phyloP scores from a whole-genome alignment of 2,329 filamentous ascomycete species.

The Thelonectria discophora region DNA sequence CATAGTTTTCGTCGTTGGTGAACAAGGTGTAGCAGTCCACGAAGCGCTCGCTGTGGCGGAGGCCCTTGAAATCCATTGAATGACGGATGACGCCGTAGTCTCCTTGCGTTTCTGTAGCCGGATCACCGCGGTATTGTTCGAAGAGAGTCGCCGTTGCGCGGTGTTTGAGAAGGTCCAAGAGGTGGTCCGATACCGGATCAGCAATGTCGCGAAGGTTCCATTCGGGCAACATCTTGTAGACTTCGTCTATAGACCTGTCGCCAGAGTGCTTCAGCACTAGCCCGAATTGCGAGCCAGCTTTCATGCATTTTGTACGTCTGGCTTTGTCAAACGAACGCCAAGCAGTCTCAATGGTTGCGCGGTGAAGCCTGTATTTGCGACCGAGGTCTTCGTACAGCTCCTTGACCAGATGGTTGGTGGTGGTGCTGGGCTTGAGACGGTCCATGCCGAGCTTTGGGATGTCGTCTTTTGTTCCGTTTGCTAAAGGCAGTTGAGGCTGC shows the following conservation, averaged over 20 bases:
- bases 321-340: conserved; percentile 51
- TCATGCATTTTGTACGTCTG: conserved; percentile 48
- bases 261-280: conserved; percentile 46
- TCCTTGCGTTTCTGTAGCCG: conserved; percentile 42
- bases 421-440: no score
- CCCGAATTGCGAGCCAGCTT: conserved; percentile 45
- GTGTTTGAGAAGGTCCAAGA: conserved; percentile 51
- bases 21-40: conserved; percentile 51
- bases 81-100: conserved; percentile 48
- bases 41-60: conserved; percentile 42
- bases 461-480: no score
- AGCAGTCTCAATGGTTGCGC: conserved; percentile 45
- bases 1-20: conserved; percentile 45
- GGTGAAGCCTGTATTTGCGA: conserved; percentile 50
- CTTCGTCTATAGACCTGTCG: conserved; percentile 49
- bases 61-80: conserved; percentile 46
- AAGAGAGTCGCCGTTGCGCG: conserved; percentile 47
- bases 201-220: conserved; percentile 55
- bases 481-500: no score
- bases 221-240: conserved; percentile 53
- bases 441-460: no score
- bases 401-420: no score
- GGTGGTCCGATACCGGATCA: conserved; percentile 45
- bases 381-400: conserved; percentile 51
- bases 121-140: conserved; percentile 47